A percentile compares a stretch with the other conserved stretches of the same genome.
Evolutionary conservation across 23 red algal species (phyloP).

Genomic region (Gracilaria vermiculophylla): DNA sequence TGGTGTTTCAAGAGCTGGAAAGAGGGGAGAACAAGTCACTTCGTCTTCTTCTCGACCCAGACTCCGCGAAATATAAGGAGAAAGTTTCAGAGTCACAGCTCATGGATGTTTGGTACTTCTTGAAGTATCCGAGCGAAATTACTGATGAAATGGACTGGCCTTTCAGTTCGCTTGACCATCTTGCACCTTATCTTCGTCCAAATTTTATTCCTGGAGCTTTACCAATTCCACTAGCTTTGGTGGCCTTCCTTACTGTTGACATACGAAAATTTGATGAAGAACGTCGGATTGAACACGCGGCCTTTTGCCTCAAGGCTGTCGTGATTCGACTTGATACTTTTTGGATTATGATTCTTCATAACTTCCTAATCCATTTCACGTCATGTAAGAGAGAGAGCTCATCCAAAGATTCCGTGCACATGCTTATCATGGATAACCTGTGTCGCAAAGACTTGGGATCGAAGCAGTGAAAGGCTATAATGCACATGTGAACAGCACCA

Average conservation of each 20-base stretch:
- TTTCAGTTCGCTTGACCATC: not conserved
- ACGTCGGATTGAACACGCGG: not conserved
- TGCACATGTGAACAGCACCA: not conserved
- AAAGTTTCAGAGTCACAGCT: not conserved
- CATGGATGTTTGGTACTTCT: constrained; percentile 1
- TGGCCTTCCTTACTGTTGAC: not conserved
- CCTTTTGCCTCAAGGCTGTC: not conserved
- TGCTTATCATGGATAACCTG: not conserved
- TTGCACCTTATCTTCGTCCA: not conserved
- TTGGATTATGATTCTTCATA: not conserved
- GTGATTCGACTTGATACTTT: not conserved
- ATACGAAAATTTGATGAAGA: not conserved
- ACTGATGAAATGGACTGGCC: constrained; percentile 4
- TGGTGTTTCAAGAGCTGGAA: not conserved
- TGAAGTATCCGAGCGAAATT: constrained; percentile 14
- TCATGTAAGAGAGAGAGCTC: not conserved
- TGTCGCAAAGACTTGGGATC: not conserved
- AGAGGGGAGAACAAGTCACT: not conserved
- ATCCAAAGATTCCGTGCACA: not conserved
- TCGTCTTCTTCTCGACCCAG: not conserved
- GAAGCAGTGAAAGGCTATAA: not conserved
- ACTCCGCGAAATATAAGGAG: not conserved
- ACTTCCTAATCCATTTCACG: not conserved
- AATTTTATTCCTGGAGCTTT: not conserved
- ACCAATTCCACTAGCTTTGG: not conserved